Base-by-base conservation (phyloP, 2,329 filamentous ascomycete species). In the Penicillium sp. region DNA sequence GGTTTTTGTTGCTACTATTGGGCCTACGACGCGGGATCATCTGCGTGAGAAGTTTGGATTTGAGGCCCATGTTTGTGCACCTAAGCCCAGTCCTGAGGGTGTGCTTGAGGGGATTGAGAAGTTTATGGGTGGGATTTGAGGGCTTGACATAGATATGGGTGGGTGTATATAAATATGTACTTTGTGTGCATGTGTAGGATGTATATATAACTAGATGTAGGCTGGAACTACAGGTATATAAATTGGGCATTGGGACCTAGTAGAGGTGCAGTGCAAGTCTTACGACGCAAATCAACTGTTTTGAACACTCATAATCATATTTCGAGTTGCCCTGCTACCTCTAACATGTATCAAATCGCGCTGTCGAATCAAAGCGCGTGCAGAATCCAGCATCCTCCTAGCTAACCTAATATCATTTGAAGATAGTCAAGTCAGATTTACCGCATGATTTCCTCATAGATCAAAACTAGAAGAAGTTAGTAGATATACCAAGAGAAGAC, bases 401-500 rank as follows among this genome's bases (percentile, higher is more conserved):
- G 16, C 14, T 13, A 40, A 29, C 38, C 14, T 13, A 52, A 51
- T 18, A 11, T 40, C 49, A 18, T 35, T n/a, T 45, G 38, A 20
- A 26, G 35, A 45, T 45, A n/a, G 29, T 35, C 24, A 32, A 37
- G 24, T 43, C 18, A 37, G 11, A 22, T 49, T 58, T 81, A 87
- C 76, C 86, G 82, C 86, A 88, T 97, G 70, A 97, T 97, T 80
- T 99, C 94, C 75, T 97, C 87, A 79, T 93, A 99, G 77, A 99
- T 99, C 73, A 99, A 82, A 71, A 80, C 85, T 87, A 24, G 2
- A 10, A 24, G 1, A 35, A 8, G 51, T 70, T 50, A 69, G 61
- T 47, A 45, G 22, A 31, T 18, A 31, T 13, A 40, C 2, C 4
- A 22, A 34, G 6, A 22, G 13, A 34, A 32, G 44, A 34, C 6